phyloP scores from a whole-genome alignment of 2,329 filamentous ascomycete species.

The Aspergillus flavus region DNA sequence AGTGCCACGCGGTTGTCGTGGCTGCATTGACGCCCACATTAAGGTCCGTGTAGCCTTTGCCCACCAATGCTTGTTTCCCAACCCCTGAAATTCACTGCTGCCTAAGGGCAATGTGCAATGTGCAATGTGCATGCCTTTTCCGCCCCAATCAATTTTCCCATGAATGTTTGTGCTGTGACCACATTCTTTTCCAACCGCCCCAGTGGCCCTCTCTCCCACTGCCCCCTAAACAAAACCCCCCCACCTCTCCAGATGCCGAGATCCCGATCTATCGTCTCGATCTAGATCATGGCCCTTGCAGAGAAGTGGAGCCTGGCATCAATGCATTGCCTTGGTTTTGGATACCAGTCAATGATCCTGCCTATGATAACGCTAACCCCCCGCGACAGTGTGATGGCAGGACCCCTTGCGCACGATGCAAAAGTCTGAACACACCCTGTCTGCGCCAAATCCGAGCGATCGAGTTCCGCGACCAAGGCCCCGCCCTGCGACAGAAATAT shows the following conservation, averaged over 20 bases:
- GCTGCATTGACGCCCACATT: constrained; percentile 16
- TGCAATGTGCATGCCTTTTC: background rate
- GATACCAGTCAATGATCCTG: background rate
- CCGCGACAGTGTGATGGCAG: constrained; percentile 32
- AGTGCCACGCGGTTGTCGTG: constrained; percentile 35
- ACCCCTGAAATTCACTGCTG: background rate
- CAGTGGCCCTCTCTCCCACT: background rate
- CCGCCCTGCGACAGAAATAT: constrained; percentile 30
- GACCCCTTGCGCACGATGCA: constrained; percentile 35
- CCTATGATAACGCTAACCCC: background rate
- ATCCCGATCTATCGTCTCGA: background rate
- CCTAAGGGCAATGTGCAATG: background rate
- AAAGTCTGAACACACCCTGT: constrained; percentile 30
- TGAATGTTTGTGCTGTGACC: background rate
- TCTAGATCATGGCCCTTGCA: background rate
- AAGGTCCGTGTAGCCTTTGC: constrained; percentile 14
- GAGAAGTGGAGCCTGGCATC: constrained; percentile 4
- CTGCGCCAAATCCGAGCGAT: constrained; percentile 26
- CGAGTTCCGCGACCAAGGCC: constrained; percentile 36
- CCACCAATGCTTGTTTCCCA: background rate
- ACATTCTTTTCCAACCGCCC: background rate
- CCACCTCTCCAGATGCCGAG: background rate
- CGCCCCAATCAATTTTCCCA: background rate
- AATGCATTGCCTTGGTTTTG: background rate
- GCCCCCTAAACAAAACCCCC: background rate